Conservation (phyloP, 805 yeast genomes). For the Wickerhamiella occidentalis region DNA sequence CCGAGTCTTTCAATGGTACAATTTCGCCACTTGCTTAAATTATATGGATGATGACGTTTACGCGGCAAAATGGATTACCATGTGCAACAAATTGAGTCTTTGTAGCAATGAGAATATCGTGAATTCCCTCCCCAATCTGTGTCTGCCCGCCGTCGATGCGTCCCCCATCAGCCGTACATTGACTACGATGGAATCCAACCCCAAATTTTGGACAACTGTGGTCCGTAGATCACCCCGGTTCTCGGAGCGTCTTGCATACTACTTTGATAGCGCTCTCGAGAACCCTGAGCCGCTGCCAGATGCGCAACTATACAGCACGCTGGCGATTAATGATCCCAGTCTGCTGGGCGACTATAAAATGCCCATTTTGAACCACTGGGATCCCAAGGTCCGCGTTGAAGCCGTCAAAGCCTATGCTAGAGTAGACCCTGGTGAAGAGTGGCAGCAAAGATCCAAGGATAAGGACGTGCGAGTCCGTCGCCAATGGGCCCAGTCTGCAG, state of each 20-base stretch:
- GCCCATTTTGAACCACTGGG: background rate
- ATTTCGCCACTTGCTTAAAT: background rate
- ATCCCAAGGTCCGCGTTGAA: background rate
- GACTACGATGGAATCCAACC: background rate
- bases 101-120: background rate
- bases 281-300: background rate
- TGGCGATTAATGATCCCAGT: background rate
- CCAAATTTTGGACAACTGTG: background rate
- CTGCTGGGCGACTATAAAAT: background rate
- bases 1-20: slow-evolving; percentile 6
- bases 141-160: background rate
- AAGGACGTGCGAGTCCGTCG: slow-evolving; percentile 3
- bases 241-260: background rate
- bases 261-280: background rate
- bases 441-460: background rate
- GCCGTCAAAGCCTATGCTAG: slow-evolving; percentile 4
- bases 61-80: background rate
- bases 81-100: background rate
- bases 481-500: slow-evolving; percentile 5
- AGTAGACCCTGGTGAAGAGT: background rate
- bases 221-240: background rate
- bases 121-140: background rate
- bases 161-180: background rate
- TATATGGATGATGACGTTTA: background rate
- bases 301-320: background rate